phyloP scores from a whole-genome alignment of 1,139 yeast species.

The Kodamaea arcana region DNA sequence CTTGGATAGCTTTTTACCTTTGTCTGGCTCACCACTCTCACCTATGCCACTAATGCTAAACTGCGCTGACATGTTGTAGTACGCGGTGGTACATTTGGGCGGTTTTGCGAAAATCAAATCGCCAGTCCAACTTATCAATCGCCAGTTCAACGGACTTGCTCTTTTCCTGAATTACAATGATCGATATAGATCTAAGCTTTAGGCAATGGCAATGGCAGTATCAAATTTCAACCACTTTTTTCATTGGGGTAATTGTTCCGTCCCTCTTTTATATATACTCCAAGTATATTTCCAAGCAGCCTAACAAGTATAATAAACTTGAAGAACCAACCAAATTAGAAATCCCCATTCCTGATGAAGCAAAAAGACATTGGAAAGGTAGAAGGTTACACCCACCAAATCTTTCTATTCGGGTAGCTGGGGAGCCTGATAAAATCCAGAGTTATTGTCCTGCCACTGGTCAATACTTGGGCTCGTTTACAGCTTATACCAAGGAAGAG shows the following conservation, averaged over 20 bases:
- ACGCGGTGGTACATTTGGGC: no score
- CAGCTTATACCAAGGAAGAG: conserved; percentile 58
- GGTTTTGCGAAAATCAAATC: no score
- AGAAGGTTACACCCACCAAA: conserved; percentile 61
- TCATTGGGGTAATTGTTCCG: conserved; percentile 39
- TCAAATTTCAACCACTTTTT: conserved; percentile 46
- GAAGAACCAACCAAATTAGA: conserved; percentile 50
- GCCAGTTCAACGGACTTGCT: no score
- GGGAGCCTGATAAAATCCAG: conserved; percentile 66
- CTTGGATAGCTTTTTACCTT: no score
- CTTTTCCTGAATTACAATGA: no score
- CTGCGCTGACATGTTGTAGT: no score
- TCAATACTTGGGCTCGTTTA: conserved; percentile 71
- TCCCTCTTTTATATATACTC: conserved; percentile 35
- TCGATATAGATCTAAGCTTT: conserved; percentile 42
- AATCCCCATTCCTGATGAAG: conserved; percentile 71
- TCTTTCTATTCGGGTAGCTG: conserved; percentile 46
- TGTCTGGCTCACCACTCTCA: no score
- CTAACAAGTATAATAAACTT: conserved; percentile 40
- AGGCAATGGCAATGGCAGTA: conserved; percentile 47
- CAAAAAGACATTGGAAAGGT: conserved; percentile 91
- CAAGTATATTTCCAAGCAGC: conserved; percentile 35
- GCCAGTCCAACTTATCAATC: no score
- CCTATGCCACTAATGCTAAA: no score
- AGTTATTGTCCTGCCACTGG: conserved; percentile 97